Evolutionary conservation across 2,329 filamentous ascomycete genomes (phyloP).

Genomic region (Cladophialophora chaetospira): DNA sequence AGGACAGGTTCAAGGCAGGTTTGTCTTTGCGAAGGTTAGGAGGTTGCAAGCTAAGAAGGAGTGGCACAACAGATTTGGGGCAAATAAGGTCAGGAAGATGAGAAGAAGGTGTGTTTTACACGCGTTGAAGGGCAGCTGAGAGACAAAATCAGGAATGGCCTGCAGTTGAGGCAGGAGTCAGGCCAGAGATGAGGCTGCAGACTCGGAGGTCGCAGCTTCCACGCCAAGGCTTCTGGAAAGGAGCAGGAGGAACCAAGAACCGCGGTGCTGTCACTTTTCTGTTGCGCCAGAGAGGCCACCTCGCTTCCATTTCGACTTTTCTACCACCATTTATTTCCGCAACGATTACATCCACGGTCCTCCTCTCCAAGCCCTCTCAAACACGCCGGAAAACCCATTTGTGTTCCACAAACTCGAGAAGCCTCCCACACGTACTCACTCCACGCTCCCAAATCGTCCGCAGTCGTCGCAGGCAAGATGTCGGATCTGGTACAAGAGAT

Average conservation of each 20-base stretch:
- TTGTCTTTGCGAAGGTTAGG: too few species aligned
- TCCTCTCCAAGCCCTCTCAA: background rate
- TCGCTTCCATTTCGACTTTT: background rate
- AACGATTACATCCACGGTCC: background rate
- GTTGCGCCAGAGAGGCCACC: background rate
- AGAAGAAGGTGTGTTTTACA: background rate
- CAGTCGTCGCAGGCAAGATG: conserved; percentile 38
- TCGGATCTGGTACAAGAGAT: conserved; percentile 63
- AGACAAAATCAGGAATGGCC: background rate
- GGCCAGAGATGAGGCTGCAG: background rate
- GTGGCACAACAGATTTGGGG: too few species aligned
- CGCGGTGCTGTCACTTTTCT: too few species aligned
- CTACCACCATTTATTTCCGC: background rate
- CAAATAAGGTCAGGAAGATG: background rate
- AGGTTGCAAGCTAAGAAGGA: too few species aligned
- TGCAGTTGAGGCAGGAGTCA: too few species aligned
- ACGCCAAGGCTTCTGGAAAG: background rate
- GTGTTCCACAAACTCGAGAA: background rate
- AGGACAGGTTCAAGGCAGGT: background rate
- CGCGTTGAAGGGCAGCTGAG: background rate
- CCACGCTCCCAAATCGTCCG: background rate
- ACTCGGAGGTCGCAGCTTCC: background rate
- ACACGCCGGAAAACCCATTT: background rate
- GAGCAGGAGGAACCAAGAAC: too few species aligned
- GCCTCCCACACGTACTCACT: background rate